Evolutionary conservation across 345 rosid genomes (phyloP), one percentile per base, ranked within the genome.

Genomic region (Syzygium aromaticum): DNA sequence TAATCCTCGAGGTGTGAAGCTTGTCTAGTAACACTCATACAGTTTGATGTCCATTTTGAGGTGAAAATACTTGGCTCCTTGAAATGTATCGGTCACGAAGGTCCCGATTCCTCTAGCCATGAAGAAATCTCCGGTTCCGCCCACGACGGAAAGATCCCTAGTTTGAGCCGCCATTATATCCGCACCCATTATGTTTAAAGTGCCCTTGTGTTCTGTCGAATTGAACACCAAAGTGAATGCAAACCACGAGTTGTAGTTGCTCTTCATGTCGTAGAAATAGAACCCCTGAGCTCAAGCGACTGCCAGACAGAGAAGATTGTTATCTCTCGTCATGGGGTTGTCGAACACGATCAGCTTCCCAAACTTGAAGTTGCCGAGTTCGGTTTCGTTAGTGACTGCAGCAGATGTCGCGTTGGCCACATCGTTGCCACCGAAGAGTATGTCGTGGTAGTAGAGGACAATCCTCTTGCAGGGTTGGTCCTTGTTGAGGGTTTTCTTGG

Each of bases 71-170:
- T 90, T 89, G 38, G 73, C 87, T 40, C 96, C 94, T 86, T 95
- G 90, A 19, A 89, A 53, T 14, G 89, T 43, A 43, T 91, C 94
- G 5, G 95, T 93, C 83, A 77, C 86, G 54, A 94, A 88, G 3
- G 94, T 93, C 27, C 91, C 93, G 22, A 94, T 90, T 49, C 98
- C 96, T 90, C 95, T 88, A 5, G 93, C 90, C 98, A 95, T 96
- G 93, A 95, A 92, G 87, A 96, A 95, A 51, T 96, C 94, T 28
- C 95, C 96, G 0, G 96, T 95, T 14, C 96, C 95, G 8, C 96
- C 95, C 0, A 94, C 93, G 7, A 94, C 92, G 2, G 95, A 94
- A 17, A 95, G 88, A 85, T 96, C 98, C 84, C 96, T 94, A 10
- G 95, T 93, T 87, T 92, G 89, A 86, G 90, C 93, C 89, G 84